A percentile compares a stretch with the other conserved stretches of the same genome.
phyloP scores from a whole-genome alignment of 176 grass and related monocot genomes.

The Aegilops longissima region DNA sequence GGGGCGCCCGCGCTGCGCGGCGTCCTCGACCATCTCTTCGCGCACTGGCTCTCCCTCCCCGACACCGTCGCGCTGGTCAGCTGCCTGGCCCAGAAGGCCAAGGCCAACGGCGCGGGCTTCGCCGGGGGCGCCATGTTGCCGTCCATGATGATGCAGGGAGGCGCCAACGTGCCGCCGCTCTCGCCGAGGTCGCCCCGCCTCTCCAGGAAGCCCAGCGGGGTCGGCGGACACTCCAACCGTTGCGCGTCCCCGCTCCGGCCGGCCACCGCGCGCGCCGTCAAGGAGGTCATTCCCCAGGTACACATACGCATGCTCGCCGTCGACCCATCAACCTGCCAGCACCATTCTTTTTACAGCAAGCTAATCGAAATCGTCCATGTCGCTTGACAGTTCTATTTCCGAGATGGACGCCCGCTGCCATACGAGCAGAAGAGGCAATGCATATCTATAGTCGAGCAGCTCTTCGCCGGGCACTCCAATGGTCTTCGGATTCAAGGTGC shows the following conservation, averaged over 20 bases:
- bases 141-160: conserved; percentile 73
- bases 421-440: conserved; percentile 63
- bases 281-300: conserved; percentile 94
- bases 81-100: conserved; percentile 59
- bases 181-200: conserved; percentile 88
- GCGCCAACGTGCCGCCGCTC: conserved; percentile 74
- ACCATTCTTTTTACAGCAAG: neutral
- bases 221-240: conserved; percentile 44
- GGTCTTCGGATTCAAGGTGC: conserved; percentile 71
- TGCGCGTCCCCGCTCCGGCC: conserved; percentile 65
- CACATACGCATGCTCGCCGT: neutral
- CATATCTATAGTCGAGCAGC: conserved; percentile 56
- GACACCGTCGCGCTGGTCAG: conserved; percentile 65
- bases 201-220: conserved; percentile 41
- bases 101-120: conserved; percentile 7
- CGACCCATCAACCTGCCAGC: neutral
- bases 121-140: conserved; percentile 28
- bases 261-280: conserved; percentile 42
- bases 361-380: neutral
- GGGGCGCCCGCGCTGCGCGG: conserved; percentile 36
- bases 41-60: conserved; percentile 84
- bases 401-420: conserved; percentile 60
- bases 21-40: conserved; percentile 69
- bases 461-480: conserved; percentile 64
- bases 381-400: conserved; percentile 78